These are phyloP conservation scores for Chytridium lagenaria DNA, from an alignment of 371 early-diverging fungal species.

Conservation along the genomic window DNA sequence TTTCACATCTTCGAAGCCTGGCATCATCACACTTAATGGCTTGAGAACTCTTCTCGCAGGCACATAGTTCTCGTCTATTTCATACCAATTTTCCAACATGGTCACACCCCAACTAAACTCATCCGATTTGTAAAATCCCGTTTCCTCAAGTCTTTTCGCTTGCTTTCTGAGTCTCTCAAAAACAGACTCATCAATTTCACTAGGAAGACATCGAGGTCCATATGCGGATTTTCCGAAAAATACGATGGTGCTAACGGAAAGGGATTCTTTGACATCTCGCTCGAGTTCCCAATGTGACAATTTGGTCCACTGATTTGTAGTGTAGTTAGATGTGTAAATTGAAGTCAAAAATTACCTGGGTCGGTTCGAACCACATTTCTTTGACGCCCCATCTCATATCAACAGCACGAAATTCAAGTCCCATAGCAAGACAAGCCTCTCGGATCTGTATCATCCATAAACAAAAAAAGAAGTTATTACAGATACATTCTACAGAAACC, in stretches of 20 bases:
- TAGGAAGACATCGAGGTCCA: conserved; percentile 14
- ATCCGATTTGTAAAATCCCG: neutral
- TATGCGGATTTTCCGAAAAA: conserved; percentile 20
- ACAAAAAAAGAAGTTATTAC: neutral
- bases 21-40: conserved; percentile 1
- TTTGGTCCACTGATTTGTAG: neutral
- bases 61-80: conserved; percentile 23
- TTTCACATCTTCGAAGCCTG: neutral
- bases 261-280: conserved; percentile 18
- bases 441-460: conserved; percentile 6
- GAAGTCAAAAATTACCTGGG: neutral
- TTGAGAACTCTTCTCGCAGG: conserved; percentile 16
- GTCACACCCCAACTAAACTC: neutral
- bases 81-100: conserved; percentile 24
- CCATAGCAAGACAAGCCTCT: conserved; percentile 12
- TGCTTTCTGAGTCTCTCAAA: conserved; percentile 17
- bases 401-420: conserved; percentile 27
- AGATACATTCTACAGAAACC: neutral
- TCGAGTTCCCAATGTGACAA: conserved; percentile 11
- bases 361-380: neutral
- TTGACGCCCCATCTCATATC: conserved; percentile 15
- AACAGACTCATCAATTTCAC: conserved; percentile 23
- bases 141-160: neutral
- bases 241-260: conserved; percentile 18
- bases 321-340: neutral